A percentile compares a stretch with the other conserved stretches of the same genome.
These are phyloP conservation scores for Salvia sclarea DNA, from an alignment of 305 asterid genomes.

Conservation along the genomic window DNA sequence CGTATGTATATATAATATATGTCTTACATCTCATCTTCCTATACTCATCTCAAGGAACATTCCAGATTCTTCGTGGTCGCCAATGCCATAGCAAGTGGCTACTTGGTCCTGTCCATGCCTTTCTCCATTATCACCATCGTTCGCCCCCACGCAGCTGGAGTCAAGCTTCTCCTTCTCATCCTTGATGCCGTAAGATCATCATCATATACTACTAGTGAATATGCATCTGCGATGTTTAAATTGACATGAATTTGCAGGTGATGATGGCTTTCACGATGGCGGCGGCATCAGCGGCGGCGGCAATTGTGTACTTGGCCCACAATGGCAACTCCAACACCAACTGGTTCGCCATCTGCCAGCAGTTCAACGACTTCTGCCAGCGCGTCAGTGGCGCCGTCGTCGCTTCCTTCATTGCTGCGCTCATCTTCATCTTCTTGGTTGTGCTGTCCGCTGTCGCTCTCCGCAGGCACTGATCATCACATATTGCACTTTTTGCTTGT, in stretches of 20 bases:
- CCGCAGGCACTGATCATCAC: constrained; percentile 38
- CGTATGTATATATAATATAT: constrained; percentile 33
- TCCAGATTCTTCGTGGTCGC: constrained; percentile 72
- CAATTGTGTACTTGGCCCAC: constrained; percentile 77
- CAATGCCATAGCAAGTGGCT: constrained; percentile 65
- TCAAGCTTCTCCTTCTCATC: constrained; percentile 63
- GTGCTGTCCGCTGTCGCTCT: constrained; percentile 66
- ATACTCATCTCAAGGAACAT: background rate
- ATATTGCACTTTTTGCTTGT: background rate
- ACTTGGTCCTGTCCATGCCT: constrained; percentile 74
- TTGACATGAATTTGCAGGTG: too few species aligned
- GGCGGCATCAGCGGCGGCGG: constrained; percentile 68
- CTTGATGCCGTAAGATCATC: constrained; percentile 56
- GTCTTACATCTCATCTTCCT: too few species aligned
- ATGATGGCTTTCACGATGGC: constrained; percentile 58
- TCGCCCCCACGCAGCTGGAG: constrained; percentile 56
- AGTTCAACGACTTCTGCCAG: constrained; percentile 70
- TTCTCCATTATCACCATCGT: constrained; percentile 76
- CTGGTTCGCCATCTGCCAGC: constrained; percentile 75
- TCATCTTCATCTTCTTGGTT: constrained; percentile 52
- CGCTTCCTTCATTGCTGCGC: constrained; percentile 70
- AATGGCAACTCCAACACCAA: constrained; percentile 66
- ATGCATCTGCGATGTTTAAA: too few species aligned
- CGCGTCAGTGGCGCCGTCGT: constrained; percentile 75
- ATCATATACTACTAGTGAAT: too few species aligned